These are phyloP conservation scores for Trichoderma breve DNA, from an alignment of 2,329 filamentous ascomycete species.

Conservation along the genomic window DNA sequence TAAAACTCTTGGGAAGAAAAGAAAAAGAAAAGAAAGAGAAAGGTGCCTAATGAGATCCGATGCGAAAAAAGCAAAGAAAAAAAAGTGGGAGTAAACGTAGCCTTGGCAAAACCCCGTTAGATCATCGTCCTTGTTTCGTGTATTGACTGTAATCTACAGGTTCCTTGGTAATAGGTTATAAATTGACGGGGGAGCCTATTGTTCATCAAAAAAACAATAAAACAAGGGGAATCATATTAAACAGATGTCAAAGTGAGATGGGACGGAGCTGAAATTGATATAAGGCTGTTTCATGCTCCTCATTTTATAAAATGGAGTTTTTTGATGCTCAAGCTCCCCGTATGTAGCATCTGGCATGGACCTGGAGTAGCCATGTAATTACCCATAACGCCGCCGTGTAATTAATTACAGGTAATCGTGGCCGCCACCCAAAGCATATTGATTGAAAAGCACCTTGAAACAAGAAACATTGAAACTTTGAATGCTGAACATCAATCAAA, in stretches of 20 bases:
- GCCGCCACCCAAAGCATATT: neutral
- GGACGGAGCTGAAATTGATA: constrained; percentile 13
- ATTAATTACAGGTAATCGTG: neutral
- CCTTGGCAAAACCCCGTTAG: neutral
- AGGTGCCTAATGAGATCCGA: neutral
- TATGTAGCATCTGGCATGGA: constrained; percentile 2
- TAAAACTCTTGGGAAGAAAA: neutral
- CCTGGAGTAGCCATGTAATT: neutral
- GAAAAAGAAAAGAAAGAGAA: neutral
- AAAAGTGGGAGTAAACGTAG: neutral
- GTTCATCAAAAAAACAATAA: neutral
- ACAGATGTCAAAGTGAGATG: neutral
- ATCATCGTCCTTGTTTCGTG: neutral
- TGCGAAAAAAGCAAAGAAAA: neutral
- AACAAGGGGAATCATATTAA: neutral
- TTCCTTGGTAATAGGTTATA: neutral
- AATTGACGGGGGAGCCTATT: neutral
- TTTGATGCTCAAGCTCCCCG: neutral
- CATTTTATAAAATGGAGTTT: constrained; percentile 11
- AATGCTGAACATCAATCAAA: neutral
- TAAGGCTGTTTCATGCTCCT: constrained; percentile 6
- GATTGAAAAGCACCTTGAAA: neutral
- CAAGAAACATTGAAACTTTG: neutral
- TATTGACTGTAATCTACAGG: neutral
- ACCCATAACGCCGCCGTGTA: neutral